A percentile compares a stretch with the other conserved stretches of the same genome.
Conservation (phyloP, 768 basidiomycete species). For the Panellus pusillus region DNA sequence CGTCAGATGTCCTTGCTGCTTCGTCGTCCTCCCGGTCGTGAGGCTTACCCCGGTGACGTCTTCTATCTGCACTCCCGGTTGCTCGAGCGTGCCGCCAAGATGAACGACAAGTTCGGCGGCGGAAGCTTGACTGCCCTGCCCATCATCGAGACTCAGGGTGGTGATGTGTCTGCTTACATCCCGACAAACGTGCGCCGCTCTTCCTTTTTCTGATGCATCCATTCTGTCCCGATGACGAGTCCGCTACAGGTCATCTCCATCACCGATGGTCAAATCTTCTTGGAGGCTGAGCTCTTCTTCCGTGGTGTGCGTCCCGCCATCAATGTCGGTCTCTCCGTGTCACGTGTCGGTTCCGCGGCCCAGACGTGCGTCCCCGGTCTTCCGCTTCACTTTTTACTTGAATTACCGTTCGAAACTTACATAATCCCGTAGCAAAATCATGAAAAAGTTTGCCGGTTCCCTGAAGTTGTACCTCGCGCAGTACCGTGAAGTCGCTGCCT, state of each 20-base stretch:
- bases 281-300: constrained; percentile 99
- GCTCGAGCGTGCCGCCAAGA: constrained; percentile 99
- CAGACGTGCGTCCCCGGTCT: constrained; percentile 76
- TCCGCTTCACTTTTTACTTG: constrained; percentile 5
- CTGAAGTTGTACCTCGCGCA: constrained; percentile 99
- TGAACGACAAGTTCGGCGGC: constrained; percentile 98
- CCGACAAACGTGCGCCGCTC: constrained; percentile 77
- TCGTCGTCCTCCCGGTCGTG: constrained; percentile 99
- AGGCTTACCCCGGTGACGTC: constrained; percentile 99
- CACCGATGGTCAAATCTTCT: constrained; percentile 99
- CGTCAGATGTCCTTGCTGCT: constrained; percentile 99
- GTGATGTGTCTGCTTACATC: constrained; percentile 99
- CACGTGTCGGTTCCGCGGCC: constrained; percentile 99
- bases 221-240: background rate
- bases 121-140: constrained; percentile 98
- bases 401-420: too few species aligned
- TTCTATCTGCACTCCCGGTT: constrained; percentile 99
- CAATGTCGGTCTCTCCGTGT: constrained; percentile 99
- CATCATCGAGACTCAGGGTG: constrained; percentile 99
- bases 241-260: constrained; percentile 90
- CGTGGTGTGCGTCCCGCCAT: constrained; percentile 99
- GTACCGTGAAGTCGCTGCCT: constrained; percentile 99
- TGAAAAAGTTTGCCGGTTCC: constrained; percentile 99
- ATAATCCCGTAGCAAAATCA: constrained; percentile 69
- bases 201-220: background rate